Evolutionary conservation across 139 green algal species (phyloP), one percentile per base, ranked within the genome.

Genomic region (Chlorella sp.): DNA sequence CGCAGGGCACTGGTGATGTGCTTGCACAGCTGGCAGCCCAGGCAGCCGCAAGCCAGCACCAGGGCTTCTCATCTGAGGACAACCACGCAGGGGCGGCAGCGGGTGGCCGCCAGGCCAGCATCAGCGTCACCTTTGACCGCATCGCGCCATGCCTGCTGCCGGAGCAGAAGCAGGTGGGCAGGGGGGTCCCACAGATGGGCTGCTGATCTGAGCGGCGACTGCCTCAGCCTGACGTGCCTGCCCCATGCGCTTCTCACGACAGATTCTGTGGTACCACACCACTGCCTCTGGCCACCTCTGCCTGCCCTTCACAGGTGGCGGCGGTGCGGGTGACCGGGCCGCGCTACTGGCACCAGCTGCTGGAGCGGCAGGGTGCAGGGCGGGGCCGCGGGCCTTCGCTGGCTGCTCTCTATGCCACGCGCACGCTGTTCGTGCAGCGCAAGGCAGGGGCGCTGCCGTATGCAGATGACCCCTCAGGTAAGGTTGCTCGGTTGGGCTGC

Each of bases 91-190:
- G 32, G 18, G 36, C 34, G 9, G 16, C 34, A 9, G 20, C 25
- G 60, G 39, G 38, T 20, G 82, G 60, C 51, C 51, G 13, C 12
- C 51, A 60, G 12, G 21, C 51, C 51, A 60, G 51, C 18, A 11
- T 60, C 15, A 25, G 34, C 28, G 63, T 82, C 16, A 71, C 25
- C 5, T 88, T 89, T 39, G 68, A 81, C 12, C 78, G 85, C 12
- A 69, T 89, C 1, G 90, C 94, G 11, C 95, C 95, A 7, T 97
- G 92, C 88, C 85, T 98, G 55, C 83, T 97, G 62, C 95, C 95
- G 9, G 94, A 97, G 81, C n/a, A 78, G n/a, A 23, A 78, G 23
- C 81, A 91, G 83, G 85, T 94, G 47, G 68, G 65, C 36, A 55
- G 69, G 26, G 15, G 65, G 30, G 1, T 55, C n/a, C n/a, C n/a